Evolutionary conservation across 345 rosid species (phyloP).

Genomic region (Eucalyptus sp.): DNA sequence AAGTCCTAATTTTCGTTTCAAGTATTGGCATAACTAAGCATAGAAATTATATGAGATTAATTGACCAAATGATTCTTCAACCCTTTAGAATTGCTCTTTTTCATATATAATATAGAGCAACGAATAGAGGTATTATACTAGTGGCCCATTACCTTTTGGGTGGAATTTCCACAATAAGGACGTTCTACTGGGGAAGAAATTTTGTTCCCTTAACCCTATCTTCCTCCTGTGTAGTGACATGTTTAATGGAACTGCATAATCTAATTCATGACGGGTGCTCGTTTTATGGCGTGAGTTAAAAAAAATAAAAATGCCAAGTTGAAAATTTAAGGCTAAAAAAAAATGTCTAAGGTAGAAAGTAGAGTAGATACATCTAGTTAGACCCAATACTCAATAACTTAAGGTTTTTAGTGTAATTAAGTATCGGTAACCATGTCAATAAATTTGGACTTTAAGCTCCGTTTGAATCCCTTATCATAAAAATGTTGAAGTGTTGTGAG

Average conservation of each 20-base stretch:
- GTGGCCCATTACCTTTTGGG: fast-evolving
- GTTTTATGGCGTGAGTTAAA: not conserved
- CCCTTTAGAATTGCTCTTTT: not conserved
- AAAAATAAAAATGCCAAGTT: not conserved
- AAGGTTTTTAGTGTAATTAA: not conserved
- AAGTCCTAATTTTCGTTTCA: not conserved
- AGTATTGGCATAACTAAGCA: not conserved
- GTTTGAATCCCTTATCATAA: not conserved
- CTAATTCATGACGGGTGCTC: not conserved
- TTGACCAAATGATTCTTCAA: not conserved
- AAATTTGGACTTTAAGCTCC: not conserved
- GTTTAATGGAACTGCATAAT: not conserved
- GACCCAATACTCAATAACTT: not conserved
- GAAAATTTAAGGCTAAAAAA: not conserved
- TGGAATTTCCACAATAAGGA: not conserved
- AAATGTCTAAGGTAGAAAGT: not conserved
- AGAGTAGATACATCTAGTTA: not conserved
- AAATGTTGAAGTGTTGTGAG: not conserved
- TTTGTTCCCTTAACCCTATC: not conserved
- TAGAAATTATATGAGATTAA: not conserved
- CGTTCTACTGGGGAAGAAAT: not conserved
- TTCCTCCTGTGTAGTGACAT: not conserved
- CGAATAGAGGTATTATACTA: not conserved
- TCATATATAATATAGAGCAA: not conserved
- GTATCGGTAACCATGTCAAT: not conserved